Evolutionary conservation across 1,139 yeast genomes (phyloP), one percentile per base, ranked within the genome.

Genomic region (Hyphopichia burtonii): DNA sequence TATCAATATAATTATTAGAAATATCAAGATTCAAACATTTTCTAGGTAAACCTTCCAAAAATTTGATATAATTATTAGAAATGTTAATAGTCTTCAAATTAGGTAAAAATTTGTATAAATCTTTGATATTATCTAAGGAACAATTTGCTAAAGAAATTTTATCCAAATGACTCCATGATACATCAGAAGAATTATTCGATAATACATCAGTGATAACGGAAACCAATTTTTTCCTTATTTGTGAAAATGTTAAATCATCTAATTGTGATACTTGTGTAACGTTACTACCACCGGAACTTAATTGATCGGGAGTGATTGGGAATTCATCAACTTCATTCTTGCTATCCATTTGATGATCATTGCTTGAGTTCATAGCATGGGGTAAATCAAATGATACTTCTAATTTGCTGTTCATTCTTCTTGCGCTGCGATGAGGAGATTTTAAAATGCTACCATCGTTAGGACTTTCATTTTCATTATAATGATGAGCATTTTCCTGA

Each of bases 161-260:
- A 10, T 48, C 55, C 1, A 79, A 59, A 7, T 54, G 51, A 25
- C 65, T 65, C 85, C 85, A 80, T 37, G 68, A 61, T 22, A 61
- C 55, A 27, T 56, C 56, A 9, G 53, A 46, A 8, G 53, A 45
- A 10, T 54, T 59, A 5, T 45, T 50, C 0, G 77, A 65, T 35
- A 75, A 59, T 2, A 61, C 55, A 38, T 74, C 77, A 1, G 78
- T 77, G n/a, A 80, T 66, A 1, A 74, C 64, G 2, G 79, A 63
- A 5, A 78, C 78, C 36, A 80, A 54, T 14, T 57, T 59, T 43
- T 61, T 67, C 45, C 72, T 72, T 0, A 79, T 68, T 48, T 74
- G 74, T 1, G 82, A 68, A 51, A 78, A 80, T 1, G 82, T 71
- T 3, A 76, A 47, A 34, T 78, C 73, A n/a, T 65, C 68, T 8